These are phyloP conservation scores for Taphrina deformans DNA, from an alignment of 1,139 yeast genomes.

Conservation along the genomic window DNA sequence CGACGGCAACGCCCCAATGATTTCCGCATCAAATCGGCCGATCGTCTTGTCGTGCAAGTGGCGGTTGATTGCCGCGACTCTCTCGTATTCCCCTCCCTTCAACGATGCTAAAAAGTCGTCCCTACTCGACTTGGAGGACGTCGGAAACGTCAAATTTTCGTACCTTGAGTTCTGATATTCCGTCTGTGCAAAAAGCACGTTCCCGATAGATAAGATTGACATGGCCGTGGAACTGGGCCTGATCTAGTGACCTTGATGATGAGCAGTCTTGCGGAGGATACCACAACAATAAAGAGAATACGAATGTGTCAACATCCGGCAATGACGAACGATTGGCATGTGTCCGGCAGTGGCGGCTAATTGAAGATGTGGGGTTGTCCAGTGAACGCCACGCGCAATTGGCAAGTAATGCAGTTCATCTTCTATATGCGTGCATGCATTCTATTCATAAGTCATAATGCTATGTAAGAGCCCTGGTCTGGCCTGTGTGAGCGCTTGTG, in stretches of 20 bases:
- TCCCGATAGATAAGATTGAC: constrained; percentile 5
- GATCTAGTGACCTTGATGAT: too few species aligned
- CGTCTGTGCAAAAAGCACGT: constrained; percentile 4
- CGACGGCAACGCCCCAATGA: constrained; percentile 15
- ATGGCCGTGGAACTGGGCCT: too few species aligned
- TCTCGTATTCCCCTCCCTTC: constrained; percentile 9
- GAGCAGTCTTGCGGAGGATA: too few species aligned
- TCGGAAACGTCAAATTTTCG: neutral
- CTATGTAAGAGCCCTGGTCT: neutral
- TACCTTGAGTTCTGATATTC: neutral
- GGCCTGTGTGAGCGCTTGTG: neutral
- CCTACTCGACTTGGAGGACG: neutral
- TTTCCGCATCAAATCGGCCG: constrained; percentile 25
- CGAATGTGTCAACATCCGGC: neutral
- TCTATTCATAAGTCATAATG: constrained; percentile 10
- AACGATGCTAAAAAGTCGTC: neutral
- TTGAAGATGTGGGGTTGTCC: neutral
- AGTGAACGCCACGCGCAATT: too few species aligned
- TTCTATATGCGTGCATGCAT: too few species aligned
- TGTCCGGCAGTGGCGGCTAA: neutral
- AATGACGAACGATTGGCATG: too few species aligned
- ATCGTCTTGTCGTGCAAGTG: constrained; percentile 23
- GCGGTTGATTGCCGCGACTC: constrained; percentile 5
- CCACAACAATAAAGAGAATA: neutral
- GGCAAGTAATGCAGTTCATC: too few species aligned